phyloP scores from a whole-genome alignment of 495 filamentous ascomycete genomes.

The Penicillium ucsense region DNA sequence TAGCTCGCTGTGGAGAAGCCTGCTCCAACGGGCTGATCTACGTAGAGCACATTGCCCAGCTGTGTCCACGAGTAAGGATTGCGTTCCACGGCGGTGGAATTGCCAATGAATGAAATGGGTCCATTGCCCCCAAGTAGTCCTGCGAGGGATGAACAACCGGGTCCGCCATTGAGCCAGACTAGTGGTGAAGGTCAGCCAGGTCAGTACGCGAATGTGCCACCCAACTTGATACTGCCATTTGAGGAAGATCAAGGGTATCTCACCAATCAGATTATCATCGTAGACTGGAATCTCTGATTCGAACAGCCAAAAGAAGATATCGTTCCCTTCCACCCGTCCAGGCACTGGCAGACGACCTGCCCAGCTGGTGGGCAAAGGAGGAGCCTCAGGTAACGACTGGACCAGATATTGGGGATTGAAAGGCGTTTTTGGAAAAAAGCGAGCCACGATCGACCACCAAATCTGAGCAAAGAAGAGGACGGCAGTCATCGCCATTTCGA shows the following conservation, averaged over 20 bases:
- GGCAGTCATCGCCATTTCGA: too few species aligned
- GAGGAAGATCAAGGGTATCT: neutral
- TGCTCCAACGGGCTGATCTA: slow-evolving; percentile 35
- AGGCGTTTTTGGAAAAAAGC: neutral
- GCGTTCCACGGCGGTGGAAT: slow-evolving; percentile 15
- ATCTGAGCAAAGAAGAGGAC: slow-evolving; percentile 11
- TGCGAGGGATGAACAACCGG: slow-evolving; percentile 57
- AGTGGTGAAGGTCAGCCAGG: neutral
- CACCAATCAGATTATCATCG: slow-evolving; percentile 31
- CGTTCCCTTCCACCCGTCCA: slow-evolving; percentile 19
- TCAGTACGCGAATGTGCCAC: too few species aligned
- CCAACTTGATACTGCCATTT: neutral
- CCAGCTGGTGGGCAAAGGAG: slow-evolving; percentile 28
- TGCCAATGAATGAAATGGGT: slow-evolving; percentile 19
- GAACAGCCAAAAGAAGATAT: slow-evolving; percentile 36
- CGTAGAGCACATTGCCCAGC: slow-evolving; percentile 30
- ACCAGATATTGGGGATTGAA: slow-evolving; percentile 19
- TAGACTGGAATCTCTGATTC: slow-evolving; percentile 20
- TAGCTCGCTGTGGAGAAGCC: slow-evolving; percentile 26
- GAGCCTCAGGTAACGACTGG: slow-evolving; percentile 18
- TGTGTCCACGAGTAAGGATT: slow-evolving; percentile 33
- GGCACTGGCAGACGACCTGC: slow-evolving; percentile 31
- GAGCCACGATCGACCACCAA: slow-evolving; percentile 7
- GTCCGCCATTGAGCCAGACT: slow-evolving; percentile 63
- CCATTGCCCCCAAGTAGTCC: slow-evolving; percentile 39